A percentile compares a stretch with the other conserved stretches of the same genome.
phyloP scores from a whole-genome alignment of 73 alveolate species.

The Paramecium tetraurelia region DNA sequence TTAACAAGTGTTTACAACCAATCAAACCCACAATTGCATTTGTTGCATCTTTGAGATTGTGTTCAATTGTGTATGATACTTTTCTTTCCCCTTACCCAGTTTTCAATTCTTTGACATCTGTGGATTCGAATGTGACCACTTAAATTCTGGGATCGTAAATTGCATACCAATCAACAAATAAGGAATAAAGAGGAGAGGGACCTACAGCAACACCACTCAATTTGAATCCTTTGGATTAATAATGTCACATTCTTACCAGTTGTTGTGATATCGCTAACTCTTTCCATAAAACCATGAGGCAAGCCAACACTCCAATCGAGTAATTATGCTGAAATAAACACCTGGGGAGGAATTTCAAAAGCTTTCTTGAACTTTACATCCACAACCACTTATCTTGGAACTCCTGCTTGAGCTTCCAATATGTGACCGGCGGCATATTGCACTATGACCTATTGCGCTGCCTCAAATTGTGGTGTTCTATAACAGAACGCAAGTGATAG shows the following conservation, averaged over 20 bases:
- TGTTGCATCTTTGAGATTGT: background rate
- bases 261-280: background rate
- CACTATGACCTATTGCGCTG: background rate
- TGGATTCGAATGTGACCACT: background rate
- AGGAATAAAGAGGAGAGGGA: background rate
- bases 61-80: background rate
- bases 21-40: background rate
- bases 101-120: background rate
- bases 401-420: background rate
- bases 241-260: background rate
- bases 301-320: background rate
- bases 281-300: background rate
- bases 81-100: conserved; percentile 1
- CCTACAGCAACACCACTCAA: background rate
- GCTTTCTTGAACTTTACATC: conserved; percentile 16
- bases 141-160: conserved; percentile 19
- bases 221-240: background rate
- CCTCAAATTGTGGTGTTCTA: background rate
- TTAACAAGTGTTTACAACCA: background rate
- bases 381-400: background rate
- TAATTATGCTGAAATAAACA: background rate
- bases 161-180: background rate
- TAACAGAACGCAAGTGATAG: background rate
- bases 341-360: background rate
- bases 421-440: background rate